Percentiles rank a stretch among this genome's conserved stretches.
phyloP scores from a whole-genome alignment of 2,329 filamentous ascomycete genomes.

The Ascochyta viciae-villosae region DNA sequence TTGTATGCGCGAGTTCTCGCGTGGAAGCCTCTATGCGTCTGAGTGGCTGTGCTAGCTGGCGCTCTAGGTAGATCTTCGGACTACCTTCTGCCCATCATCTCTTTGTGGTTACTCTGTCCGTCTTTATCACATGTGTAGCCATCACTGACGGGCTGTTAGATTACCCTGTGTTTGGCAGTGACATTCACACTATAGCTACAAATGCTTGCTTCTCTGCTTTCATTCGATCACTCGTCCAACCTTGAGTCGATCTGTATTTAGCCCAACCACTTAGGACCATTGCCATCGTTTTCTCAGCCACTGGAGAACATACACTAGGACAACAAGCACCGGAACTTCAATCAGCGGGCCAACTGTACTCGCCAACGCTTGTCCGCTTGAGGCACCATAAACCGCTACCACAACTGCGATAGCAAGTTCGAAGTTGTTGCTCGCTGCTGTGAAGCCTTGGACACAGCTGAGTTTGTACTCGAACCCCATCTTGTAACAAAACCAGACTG shows the following conservation, averaged over 20 bases:
- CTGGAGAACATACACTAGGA: slow-evolving; percentile 76
- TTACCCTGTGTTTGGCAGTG: background rate
- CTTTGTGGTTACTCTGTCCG: background rate
- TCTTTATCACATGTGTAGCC: slow-evolving; percentile 4
- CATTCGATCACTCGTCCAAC: background rate
- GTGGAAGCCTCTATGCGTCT: slow-evolving; percentile 7
- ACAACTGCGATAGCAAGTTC: slow-evolving; percentile 90
- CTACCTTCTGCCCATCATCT: background rate
- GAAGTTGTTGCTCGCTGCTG: slow-evolving; percentile 92
- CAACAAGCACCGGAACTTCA: slow-evolving; percentile 82
- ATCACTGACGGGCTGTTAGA: background rate
- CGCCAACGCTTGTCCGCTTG: slow-evolving; percentile 81
- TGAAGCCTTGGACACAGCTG: slow-evolving; percentile 81
- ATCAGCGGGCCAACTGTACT: slow-evolving; percentile 85
- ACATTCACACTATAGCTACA: background rate
- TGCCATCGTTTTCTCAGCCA: slow-evolving; percentile 62
- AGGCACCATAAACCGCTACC: slow-evolving; percentile 77
- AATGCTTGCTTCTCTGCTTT: background rate
- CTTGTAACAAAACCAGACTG: slow-evolving; percentile 66
- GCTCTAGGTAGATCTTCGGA: slow-evolving; percentile 3
- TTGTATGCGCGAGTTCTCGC: slow-evolving; percentile 2
- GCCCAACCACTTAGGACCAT: slow-evolving; percentile 52
- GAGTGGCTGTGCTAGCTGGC: slow-evolving; percentile 3
- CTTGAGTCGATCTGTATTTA: too few relatives aligned
- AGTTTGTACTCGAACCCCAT: slow-evolving; percentile 78